Evolutionary conservation across 306 rosid species (phyloP).

Genomic region (Castanopsis chinensis): DNA sequence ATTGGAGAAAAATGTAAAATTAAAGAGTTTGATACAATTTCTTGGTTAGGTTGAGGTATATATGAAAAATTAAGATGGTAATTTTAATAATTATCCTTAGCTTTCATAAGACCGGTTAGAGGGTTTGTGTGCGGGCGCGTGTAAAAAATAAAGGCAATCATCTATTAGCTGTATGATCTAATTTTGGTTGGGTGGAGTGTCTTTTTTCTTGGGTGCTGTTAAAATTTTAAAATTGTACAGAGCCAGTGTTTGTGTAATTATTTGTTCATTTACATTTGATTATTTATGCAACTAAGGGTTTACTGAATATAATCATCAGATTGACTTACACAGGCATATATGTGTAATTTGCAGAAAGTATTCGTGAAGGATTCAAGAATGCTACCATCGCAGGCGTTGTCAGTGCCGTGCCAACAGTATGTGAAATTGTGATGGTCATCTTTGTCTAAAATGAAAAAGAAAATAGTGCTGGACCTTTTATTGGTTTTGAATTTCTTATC

Average conservation of each 20-base stretch:
- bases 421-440: constrained; percentile 3
- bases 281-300: constrained; percentile 1
- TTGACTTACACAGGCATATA: constrained; percentile 5
- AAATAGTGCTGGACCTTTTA: not conserved
- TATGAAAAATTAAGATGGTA: not conserved
- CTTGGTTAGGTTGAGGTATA: not conserved
- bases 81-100: not conserved
- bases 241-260: not conserved
- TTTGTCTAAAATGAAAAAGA: not conserved
- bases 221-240: not conserved
- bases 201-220: not conserved
- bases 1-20: not conserved
- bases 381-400: constrained; percentile 51
- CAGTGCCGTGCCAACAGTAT: constrained; percentile 80
- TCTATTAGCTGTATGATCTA: not conserved
- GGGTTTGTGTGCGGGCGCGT: not conserved
- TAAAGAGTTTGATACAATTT: not conserved
- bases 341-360: constrained; percentile 66
- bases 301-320: not conserved
- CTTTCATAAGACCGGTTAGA: not conserved
- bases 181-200: not conserved
- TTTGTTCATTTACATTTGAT: not conserved
- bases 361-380: constrained; percentile 76
- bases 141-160: not conserved
- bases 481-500: not conserved